Evolutionary conservation across 2,329 filamentous ascomycete species (phyloP), one percentile per base, ranked within the genome.

Genomic region (Berkeleyomyces basicola): DNA sequence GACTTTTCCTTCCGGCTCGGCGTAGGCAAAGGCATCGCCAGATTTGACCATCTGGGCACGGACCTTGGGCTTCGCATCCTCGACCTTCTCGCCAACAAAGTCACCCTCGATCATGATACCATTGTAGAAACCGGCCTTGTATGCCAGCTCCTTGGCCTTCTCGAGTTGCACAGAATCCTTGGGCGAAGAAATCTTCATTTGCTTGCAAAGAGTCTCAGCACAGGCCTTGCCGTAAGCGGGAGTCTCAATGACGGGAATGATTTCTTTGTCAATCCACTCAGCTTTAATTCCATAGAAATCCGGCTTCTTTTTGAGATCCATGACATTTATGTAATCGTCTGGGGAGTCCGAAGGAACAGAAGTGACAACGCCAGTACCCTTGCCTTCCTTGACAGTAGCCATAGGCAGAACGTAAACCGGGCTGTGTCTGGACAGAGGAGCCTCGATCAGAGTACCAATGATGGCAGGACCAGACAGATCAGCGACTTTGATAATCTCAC

Each of bases 41-140:
- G 82, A 80, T 62, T 90, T 84, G 65, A 96, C 82, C 65, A 97
- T 79, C 68, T 88, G 79, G 70, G 87, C 79, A 66, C 87, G 82
- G 57, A 96, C 89, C 71, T 95, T 87, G 66, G 87, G 84, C 77
- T 96, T 96, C 42, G 88, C 91, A 62, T 82, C 81, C 71, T 93
- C 87, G 6, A 99, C 93, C 67, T 88, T 82, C 74, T 92, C 82
- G 60, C 92, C 93, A 72, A 86, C 87, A 75, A 88, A 95, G 39
- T 96, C 88, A 63, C 93, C 93, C 65, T 89, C 81, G 66, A 90
- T 78, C 84, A 99, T 88, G 64, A 81, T 86, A 67, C 93, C 93
- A 76, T 96, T 90, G 78, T 99, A 99, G 78, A 89, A 97, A 14
- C 91, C 93, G 71, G 96, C 91, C 75, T 93, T 96, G 80, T 99